A percentile compares a stretch with the other conserved stretches of the same genome.
These are phyloP conservation scores for Daldinia bambusicola DNA, from an alignment of 495 filamentous ascomycete species.

Conservation along the genomic window DNA sequence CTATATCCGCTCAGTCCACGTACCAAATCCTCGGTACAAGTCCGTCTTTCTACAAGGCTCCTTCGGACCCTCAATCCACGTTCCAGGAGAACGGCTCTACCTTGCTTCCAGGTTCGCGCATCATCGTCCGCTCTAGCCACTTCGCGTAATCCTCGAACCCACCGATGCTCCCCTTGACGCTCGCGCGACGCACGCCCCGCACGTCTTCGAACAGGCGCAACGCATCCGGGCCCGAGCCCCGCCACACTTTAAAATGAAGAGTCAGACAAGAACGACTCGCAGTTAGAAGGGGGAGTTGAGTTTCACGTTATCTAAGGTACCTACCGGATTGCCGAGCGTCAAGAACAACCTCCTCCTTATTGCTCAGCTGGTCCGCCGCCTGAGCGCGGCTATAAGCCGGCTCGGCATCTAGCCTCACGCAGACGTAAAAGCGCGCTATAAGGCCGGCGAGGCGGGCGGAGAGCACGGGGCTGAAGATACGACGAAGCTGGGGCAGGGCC, in stretches of 20 bases:
- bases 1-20: no score
- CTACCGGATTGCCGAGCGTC: conserved; percentile 58
- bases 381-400: conserved; percentile 45
- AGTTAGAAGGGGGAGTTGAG: no score
- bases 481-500: conserved; percentile 55
- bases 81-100: background rate
- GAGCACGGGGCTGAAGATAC: conserved; percentile 48
- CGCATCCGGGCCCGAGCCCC: conserved; percentile 50
- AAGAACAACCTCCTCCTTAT: conserved; percentile 57
- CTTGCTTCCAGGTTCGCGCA: background rate
- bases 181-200: conserved; percentile 57
- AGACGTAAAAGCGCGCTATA: conserved; percentile 57
- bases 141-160: conserved; percentile 55
- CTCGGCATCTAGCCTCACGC: conserved; percentile 61
- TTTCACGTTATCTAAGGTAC: no score
- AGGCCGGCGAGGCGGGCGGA: conserved; percentile 41
- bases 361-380: conserved; percentile 52
- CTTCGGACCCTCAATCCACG: background rate
- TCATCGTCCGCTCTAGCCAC: conserved; percentile 59
- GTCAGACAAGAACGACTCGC: background rate
- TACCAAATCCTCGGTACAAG: no score
- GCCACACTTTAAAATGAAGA: conserved; percentile 42
- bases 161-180: conserved; percentile 55
- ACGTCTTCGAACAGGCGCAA: conserved; percentile 62
- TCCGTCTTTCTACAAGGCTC: background rate